Base-by-base conservation (phyloP, 169 alveolate genomes). In the Plasmodium reichenowi region DNA sequence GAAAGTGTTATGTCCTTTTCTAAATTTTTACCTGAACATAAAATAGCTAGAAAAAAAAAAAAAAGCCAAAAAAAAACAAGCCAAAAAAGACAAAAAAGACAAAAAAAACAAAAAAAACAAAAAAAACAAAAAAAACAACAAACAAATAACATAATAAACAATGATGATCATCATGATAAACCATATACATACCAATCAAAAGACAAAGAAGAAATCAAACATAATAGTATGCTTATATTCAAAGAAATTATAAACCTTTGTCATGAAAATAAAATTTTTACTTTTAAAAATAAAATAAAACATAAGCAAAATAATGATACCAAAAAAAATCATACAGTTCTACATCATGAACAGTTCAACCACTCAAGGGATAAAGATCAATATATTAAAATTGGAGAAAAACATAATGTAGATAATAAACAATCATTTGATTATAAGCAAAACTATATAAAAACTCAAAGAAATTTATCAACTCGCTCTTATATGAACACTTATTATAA, bases 191-290 rank as follows among this genome's bases (percentile, higher is more conserved):
- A 29, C 13, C 2, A 3, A 17, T 2, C 47, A 15, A 12, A 17
- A 24, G 47, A 32, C 56, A 75, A 60, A 32, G 24, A 3, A 29
- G 75, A 64, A 24, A 22, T 8, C 7, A 50, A 74, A 43, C 26
- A 76, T 45, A 56, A 76, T 20, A 72, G 76, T 2, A 38, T 52
- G 68, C 12, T 45, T 54, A 76, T 76, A 64, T 76, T 76, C 52
- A 32, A 64, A 26, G 64, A 64, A n/a, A 76, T 76, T 3, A 63
- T 76, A 29, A 24, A 76, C 15, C 63, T 76, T 2, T 76, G 89
- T 47, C 64, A 56, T 24, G 47, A 68, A 68, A 76, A 64, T 17
- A 63, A 76, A 76, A 76, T 76, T 47, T 76, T 76, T 56, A 13
- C 78, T 13, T 47, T 76, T 64, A 76, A 76, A 45, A 24, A 76